Base-by-base conservation (phyloP, 768 basidiomycete genomes). In the Naganishia friedmannii region DNA sequence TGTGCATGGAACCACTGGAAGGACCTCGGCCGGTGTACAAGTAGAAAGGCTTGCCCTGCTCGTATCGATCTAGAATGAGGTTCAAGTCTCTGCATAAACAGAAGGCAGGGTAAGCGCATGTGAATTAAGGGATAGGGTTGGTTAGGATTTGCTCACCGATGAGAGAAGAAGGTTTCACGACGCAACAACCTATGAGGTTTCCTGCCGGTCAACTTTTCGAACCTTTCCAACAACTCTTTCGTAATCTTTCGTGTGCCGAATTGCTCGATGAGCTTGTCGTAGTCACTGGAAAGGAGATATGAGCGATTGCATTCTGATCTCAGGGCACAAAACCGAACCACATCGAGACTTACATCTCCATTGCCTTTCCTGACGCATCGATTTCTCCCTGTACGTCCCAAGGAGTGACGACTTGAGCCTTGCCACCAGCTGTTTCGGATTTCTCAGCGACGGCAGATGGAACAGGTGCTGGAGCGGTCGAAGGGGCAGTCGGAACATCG, bases 21-120 rank as follows among this genome's bases (percentile, higher is more conserved):
- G 96, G 96, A 13, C 96, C 96, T 69, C 96, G 87, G 37, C 96
- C 96, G 0, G 96, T 99, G 82, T 99, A 99, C 73, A 99, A 83
- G 84, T 91, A 99, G 83, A 97, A 98, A 2, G 94, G 96, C 80
- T 98, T 96, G 19, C 91, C 89, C 77, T 95, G 90, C 81, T 98
- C 95, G 81, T 91, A 97, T 72, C 93, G 89, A 81, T 96, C 93
- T 70, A 99, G 83, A 66, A 99, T 96, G 75, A 87, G 87, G 82
- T 93, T 89, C 75, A 99, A 88, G 67, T 99, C 96, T 66, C 94
- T 97, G 76, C 45, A 23, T 12, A 23, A 17, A 4, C 9, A 29
- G 70, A 37, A 34, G 48, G 55, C 56, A 53, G 68, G 74, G 13
- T 29, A 53, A 66, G 77, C 53, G 9, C 12, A 39, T 53, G 15